Conservation (phyloP, 129 eudicot genomes). For the Saussurea involucrata region DNA sequence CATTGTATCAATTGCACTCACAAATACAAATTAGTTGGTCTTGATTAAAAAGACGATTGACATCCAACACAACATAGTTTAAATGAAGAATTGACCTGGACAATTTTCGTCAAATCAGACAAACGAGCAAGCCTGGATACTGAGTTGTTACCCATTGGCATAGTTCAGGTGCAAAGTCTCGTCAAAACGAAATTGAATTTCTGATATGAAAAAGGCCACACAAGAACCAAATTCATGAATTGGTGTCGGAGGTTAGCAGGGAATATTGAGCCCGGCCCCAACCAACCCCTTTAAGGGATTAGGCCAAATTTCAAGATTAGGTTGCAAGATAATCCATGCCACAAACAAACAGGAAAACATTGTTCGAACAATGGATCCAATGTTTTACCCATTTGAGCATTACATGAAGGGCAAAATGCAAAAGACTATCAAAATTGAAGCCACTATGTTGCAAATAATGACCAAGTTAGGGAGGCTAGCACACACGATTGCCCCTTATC, state of each 20-base stretch:
- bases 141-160: background rate
- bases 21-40: background rate
- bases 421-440: background rate
- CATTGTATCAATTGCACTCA: background rate
- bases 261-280: conserved; percentile 21
- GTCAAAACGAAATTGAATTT: background rate
- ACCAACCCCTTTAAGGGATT: conserved; percentile 11
- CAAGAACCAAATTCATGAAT: conserved; percentile 20
- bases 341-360: conserved; percentile 10
- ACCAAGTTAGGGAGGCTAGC: background rate
- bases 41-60: background rate
- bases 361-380: conserved; percentile 9
- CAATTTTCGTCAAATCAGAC: background rate
- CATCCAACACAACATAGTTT: background rate
- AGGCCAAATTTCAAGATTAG: conserved; percentile 15
- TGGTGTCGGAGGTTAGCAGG: conserved; percentile 1
- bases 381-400: conserved; percentile 18
- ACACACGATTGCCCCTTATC: background rate
- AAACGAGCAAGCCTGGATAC: background rate
- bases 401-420: background rate
- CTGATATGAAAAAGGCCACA: background rate
- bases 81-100: background rate
- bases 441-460: background rate
- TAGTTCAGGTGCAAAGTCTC: background rate
- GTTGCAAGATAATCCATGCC: conserved; percentile 9